Evolutionary conservation across 2,329 filamentous ascomycete genomes (phyloP).

Genomic region (Neofusicoccum laricinum): DNA sequence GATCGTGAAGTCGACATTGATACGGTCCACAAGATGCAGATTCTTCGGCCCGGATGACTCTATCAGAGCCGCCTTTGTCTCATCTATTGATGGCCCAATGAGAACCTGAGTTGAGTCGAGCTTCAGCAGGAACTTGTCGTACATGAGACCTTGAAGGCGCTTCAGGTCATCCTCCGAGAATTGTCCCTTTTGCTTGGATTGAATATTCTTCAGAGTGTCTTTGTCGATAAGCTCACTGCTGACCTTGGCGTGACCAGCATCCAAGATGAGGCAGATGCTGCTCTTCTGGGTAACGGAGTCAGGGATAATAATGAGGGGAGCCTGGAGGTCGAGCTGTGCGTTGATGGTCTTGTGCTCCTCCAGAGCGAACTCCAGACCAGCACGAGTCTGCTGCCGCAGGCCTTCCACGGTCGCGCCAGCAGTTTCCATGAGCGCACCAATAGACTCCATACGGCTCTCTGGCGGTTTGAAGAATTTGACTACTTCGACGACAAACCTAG

Average conservation of each 20-base stretch:
- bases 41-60: slow-evolving; percentile 65
- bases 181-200: slow-evolving; percentile 81
- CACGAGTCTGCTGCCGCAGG: slow-evolving; percentile 89
- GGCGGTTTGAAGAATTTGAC: slow-evolving; percentile 95
- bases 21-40: slow-evolving; percentile 89
- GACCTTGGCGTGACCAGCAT: slow-evolving; percentile 93
- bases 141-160: slow-evolving; percentile 88
- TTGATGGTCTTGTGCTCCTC: slow-evolving; percentile 99
- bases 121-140: slow-evolving; percentile 93
- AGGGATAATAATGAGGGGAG: slow-evolving; percentile 92
- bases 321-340: slow-evolving; percentile 90
- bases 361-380: slow-evolving; percentile 91
- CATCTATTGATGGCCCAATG: slow-evolving; percentile 88
- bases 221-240: slow-evolving; percentile 92
- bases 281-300: slow-evolving; percentile 81
- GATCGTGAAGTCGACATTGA: slow-evolving; percentile 96
- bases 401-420: slow-evolving; percentile 95
- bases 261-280: slow-evolving; percentile 86
- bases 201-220: slow-evolving; percentile 82
- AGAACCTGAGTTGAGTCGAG: slow-evolving; percentile 92
- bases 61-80: slow-evolving; percentile 78
- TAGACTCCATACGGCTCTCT: slow-evolving; percentile 97
- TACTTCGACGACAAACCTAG: slow-evolving; percentile 84
- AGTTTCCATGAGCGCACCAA: slow-evolving; percentile 90
- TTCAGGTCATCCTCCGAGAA: slow-evolving; percentile 89